Evolutionary conservation across 108 stramenopile species (phyloP).

Genomic region (Nannochloropsis salina): DNA sequence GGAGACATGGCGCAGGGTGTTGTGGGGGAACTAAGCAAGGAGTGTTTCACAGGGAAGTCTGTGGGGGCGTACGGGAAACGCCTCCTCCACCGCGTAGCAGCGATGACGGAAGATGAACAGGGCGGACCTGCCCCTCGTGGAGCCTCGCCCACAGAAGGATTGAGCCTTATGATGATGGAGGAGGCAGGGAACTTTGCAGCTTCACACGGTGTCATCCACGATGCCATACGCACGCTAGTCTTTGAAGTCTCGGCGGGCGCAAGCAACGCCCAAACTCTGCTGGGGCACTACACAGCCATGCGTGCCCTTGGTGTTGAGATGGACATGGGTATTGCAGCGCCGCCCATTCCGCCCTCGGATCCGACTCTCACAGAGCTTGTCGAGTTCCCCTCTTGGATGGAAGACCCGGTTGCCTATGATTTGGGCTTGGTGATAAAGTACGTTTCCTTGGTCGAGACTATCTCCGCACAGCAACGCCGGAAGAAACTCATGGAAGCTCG

Average conservation of each 20-base stretch:
- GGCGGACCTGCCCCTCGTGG: background rate
- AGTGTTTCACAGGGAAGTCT: background rate
- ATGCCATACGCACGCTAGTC: background rate
- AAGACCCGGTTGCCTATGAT: background rate
- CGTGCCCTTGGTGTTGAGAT: background rate
- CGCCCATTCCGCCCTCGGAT: background rate
- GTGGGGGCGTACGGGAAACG: background rate
- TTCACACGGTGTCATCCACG: background rate
- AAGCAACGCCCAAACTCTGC: background rate
- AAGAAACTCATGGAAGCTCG: background rate
- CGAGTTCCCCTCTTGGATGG: background rate
- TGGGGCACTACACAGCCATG: background rate
- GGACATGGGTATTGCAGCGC: background rate
- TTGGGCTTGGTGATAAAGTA: background rate
- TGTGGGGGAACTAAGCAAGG: background rate
- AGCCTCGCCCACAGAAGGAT: conserved; percentile 5
- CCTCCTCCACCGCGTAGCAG: background rate
- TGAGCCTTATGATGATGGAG: background rate
- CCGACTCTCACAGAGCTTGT: background rate
- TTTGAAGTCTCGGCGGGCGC: background rate
- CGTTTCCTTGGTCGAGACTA: background rate
- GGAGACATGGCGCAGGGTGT: background rate
- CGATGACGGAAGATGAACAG: background rate
- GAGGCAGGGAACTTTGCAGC: background rate
- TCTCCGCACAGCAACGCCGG: background rate